Base-by-base conservation (phyloP, 768 basidiomycete genomes). In the Psilocybe tampanensis region DNA sequence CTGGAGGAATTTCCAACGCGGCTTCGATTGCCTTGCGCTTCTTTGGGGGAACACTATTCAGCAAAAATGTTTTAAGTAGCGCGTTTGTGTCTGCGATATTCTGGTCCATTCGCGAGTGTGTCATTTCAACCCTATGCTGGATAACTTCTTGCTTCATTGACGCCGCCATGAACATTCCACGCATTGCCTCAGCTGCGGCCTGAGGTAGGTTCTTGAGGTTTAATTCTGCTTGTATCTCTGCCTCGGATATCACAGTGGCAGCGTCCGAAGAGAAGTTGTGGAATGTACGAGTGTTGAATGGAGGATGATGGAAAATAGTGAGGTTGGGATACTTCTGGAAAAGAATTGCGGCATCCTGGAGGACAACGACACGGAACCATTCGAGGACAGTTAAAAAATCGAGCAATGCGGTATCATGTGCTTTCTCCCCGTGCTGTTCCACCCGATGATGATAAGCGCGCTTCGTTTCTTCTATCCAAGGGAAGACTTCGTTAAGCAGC, bases 281-380 rank as follows among this genome's bases (percentile, higher is more conserved):
- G 26, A 60, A 60, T 8, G 5, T 3, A 15, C 9, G 9, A 3
- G 43, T 39, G 17, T 52, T 47, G 43, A 60, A 60, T 18, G 59
- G 59, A 1, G 47, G 21, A 36, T 29, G 41, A 9, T 32, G 34
- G 39, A 69, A 75, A 2, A 75, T 39, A 0, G 60, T 32, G 9
- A 55, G 44, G 3, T 62, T n/a, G 0, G 71, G 69, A 49, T 70
- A 33, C 0, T 47, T 34, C 0, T 34, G 29, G 39, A 56, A 73
- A 0, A 76, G 59, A 11, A 73, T 47, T 4, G 73, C 74, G 2
- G 61, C 53, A 47, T 76, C 74, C 62, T 76, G 72, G 13, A 76
- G 61, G 1, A 76, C 53, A 26, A 75, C 64, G 0, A 22, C 44
- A 17, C 61, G 66, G 0, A 74, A 47, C 56, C 63, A 62, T 0